Percentiles rank a stretch among this genome's conserved stretches.
phyloP scores from a whole-genome alignment of 495 filamentous ascomycete genomes.

The Penicilliopsis zonata region DNA sequence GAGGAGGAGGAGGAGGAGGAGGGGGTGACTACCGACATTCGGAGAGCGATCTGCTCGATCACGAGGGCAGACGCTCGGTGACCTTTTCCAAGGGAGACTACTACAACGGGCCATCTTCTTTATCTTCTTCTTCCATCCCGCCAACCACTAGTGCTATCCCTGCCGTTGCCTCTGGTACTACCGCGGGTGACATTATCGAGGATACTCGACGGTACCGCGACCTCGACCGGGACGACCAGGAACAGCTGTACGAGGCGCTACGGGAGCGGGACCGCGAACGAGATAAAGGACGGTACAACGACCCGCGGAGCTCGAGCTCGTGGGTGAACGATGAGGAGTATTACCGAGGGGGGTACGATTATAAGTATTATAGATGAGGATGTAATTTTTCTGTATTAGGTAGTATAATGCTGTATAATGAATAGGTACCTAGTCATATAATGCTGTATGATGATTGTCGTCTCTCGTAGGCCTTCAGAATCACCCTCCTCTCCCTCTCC shows the following conservation, averaged over 20 bases:
- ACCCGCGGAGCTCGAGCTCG: slow-evolving; percentile 11
- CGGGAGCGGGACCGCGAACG: slow-evolving; percentile 16
- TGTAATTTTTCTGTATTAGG: slow-evolving; percentile 5
- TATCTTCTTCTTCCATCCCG: no score
- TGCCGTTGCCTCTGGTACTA: slow-evolving; percentile 10
- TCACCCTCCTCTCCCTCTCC: slow-evolving; percentile 21
- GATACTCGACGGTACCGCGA: slow-evolving; percentile 18
- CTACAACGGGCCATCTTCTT: no score
- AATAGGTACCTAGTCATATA: slow-evolving; percentile 6
- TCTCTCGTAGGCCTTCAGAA: slow-evolving; percentile 23
- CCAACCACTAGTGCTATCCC: no score
- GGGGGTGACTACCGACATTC: slow-evolving; percentile 29
- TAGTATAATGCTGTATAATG: slow-evolving; percentile 2
- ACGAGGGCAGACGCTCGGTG: slow-evolving; percentile 5
- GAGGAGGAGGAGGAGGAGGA: no score
- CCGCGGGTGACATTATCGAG: slow-evolving; percentile 14
- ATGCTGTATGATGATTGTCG: slow-evolving; percentile 3
- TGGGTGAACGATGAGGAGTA: slow-evolving; percentile 25
- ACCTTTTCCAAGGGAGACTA: slow-evolving; percentile 14
- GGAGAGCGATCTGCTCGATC: slow-evolving; percentile 23
- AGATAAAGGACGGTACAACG: slow-evolving; percentile 14
- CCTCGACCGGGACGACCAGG: slow-evolving; percentile 15
- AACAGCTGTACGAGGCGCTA: slow-evolving; percentile 12
- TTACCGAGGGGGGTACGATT: slow-evolving; percentile 29
- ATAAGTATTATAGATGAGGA: slow-evolving; percentile 17